A percentile compares a stretch with the other conserved stretches of the same genome.
Evolutionary conservation across 495 filamentous ascomycete species (phyloP).

Genomic region (Xylaria acuta): DNA sequence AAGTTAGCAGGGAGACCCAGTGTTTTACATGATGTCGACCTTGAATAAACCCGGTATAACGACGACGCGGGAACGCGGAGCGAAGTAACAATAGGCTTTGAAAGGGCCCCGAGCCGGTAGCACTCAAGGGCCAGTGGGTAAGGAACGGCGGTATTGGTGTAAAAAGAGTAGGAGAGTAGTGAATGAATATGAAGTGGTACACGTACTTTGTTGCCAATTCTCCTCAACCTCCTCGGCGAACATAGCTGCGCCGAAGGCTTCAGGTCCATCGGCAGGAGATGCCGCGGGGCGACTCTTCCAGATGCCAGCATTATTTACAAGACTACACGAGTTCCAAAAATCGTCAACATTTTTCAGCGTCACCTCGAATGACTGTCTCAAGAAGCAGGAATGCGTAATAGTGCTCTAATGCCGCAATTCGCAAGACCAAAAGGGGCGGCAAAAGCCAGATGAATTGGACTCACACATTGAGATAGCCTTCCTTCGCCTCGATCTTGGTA

Average conservation of each 20-base stretch:
- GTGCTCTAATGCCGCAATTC: background rate
- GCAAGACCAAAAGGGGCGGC: conserved; percentile 22
- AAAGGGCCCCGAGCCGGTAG: too few species aligned
- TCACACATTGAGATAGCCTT: conserved; percentile 69
- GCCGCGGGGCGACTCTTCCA: conserved; percentile 50
- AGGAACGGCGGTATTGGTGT: background rate
- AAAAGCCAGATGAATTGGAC: conserved; percentile 53
- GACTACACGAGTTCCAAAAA: conserved; percentile 59
- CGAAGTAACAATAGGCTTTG: background rate
- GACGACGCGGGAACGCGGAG: background rate
- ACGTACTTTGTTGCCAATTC: conserved; percentile 60
- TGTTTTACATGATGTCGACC: background rate
- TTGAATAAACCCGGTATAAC: background rate
- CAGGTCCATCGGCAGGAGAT: conserved; percentile 30
- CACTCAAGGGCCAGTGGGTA: background rate
- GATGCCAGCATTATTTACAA: conserved; percentile 82
- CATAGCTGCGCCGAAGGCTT: conserved; percentile 35
- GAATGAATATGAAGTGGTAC: background rate
- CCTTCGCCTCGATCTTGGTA: conserved; percentile 65
- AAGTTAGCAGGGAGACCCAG: conserved; percentile 49
- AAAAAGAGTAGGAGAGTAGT: background rate
- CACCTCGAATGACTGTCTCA: background rate
- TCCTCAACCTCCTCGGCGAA: conserved; percentile 55
- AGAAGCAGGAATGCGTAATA: background rate
- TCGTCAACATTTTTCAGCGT: background rate